Percentiles rank a stretch among this genome's conserved stretches.
Conservation (phyloP, 805 yeast genomes). For the Starmerella geochares region DNA sequence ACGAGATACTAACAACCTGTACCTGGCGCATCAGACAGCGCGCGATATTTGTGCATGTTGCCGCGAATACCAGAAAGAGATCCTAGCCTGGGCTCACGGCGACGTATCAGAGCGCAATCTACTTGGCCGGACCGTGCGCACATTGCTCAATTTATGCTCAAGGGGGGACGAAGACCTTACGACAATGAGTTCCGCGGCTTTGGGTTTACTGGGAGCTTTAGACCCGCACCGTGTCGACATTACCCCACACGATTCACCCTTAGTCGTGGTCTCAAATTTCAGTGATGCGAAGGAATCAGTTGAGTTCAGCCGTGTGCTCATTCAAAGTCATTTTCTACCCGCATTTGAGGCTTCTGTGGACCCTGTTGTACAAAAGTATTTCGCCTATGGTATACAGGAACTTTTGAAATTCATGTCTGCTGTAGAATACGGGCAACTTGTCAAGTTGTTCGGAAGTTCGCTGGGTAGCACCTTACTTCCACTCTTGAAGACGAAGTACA, state of each 20-base stretch:
- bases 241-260: constrained; percentile 36
- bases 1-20: constrained; percentile 21
- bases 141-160: constrained; percentile 29
- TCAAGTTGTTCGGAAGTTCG: constrained; percentile 10
- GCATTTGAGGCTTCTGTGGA: constrained; percentile 84
- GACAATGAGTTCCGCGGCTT: constrained; percentile 51
- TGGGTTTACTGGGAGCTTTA: constrained; percentile 67
- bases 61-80: constrained; percentile 12
- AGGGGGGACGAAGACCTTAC: constrained; percentile 36
- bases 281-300: constrained; percentile 51
- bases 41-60: constrained; percentile 20
- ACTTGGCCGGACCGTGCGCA: constrained; percentile 25
- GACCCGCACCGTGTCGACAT: constrained; percentile 51
- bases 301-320: constrained; percentile 51
- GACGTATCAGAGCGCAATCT: constrained; percentile 16
- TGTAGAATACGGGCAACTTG: constrained; percentile 8
- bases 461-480: constrained; percentile 17
- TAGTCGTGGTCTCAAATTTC: constrained; percentile 52
- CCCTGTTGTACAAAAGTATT: constrained; percentile 69
- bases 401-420: constrained; percentile 45
- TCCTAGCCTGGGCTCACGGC: constrained; percentile 13
- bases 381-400: constrained; percentile 86
- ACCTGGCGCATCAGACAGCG: constrained; percentile 23
- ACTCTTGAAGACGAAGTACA: constrained; percentile 49
- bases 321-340: constrained; percentile 64